Base-by-base conservation (phyloP, 805 yeast genomes). In the Candida corydali region DNA sequence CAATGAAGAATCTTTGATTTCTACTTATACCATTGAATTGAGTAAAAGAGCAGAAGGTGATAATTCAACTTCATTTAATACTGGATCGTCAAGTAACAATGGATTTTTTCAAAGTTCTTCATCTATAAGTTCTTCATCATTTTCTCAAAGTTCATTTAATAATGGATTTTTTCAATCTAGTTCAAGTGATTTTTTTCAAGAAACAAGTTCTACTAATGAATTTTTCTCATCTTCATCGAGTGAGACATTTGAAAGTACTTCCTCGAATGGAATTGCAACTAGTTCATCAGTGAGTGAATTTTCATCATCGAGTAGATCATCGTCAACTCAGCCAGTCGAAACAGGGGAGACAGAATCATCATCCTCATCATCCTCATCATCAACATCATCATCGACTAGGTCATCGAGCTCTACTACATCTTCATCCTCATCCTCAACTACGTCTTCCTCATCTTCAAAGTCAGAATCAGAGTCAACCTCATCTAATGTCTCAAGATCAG, bases 41-140 rank as follows among this genome's bases (percentile, higher is more conserved):
- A 19, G 5, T 12, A 34, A 34, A 27, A 34, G 39, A 24, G 39
- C 39, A 16, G 39, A 36, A 11, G 39, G 39, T 19, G 29, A 36
- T 30, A 36, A 36, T 16, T 17, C 39, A 25, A 29, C 39, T 17
- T 11, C 24, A 11, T 12, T 16, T 8, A n/a, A 27, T 10, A 14
- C 25, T 15, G 3, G 20, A 32, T 16, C 17, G 6, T 5, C 22
- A 9, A 20, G 23, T 20, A 20, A 9, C 9, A 7, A 7, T 7
- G 9, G 8, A 7, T 7, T 7, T 20, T 20, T 20, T 20, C 8
- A 9, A 20, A 7, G 8, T 20, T 20, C 9, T 20, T 15, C 28
- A 3, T 23, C 28, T 4, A 11, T 15, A 11, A 23, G 20, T n/a
- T n/a, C 8, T 18, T 4, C 5, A n/a, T 4, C n/a, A 5, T 29